phyloP scores from a whole-genome alignment of 495 filamentous ascomycete genomes.

The Penicillium parvum region DNA sequence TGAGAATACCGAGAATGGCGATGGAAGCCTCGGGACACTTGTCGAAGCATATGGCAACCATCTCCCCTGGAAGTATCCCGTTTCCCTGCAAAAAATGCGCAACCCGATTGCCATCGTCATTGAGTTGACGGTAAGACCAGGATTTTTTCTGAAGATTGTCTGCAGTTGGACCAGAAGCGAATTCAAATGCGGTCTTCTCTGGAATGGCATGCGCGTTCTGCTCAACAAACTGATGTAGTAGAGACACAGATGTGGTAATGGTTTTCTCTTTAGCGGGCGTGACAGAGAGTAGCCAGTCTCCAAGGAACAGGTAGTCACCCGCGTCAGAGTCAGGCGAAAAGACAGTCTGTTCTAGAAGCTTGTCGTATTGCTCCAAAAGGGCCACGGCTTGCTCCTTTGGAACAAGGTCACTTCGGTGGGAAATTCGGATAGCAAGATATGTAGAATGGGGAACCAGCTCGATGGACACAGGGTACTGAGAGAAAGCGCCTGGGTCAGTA shows the following conservation, averaged over 20 bases:
- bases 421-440: slow-evolving; percentile 54
- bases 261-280: slow-evolving; percentile 46
- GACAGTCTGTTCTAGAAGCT: slow-evolving; percentile 24
- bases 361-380: slow-evolving; percentile 31
- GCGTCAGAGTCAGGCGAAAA: slow-evolving; percentile 21
- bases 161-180: slow-evolving; percentile 27
- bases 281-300: slow-evolving; percentile 26
- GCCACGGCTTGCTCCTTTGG: slow-evolving; percentile 55
- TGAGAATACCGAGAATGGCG: slow-evolving; percentile 42
- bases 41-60: slow-evolving; percentile 42
- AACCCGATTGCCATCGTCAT: slow-evolving; percentile 35
- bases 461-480: slow-evolving; percentile 63
- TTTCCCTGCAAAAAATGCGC: slow-evolving; percentile 33
- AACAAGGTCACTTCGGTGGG: slow-evolving; percentile 55
- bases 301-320: slow-evolving; percentile 16
- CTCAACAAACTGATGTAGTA: slow-evolving; percentile 46
- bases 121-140: slow-evolving; percentile 36
- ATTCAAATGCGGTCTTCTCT: slow-evolving; percentile 39
- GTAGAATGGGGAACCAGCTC: slow-evolving; percentile 56
- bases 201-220: slow-evolving; percentile 31
- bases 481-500: background rate
- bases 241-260: slow-evolving; percentile 18
- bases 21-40: slow-evolving; percentile 41
- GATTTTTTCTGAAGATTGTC: slow-evolving; percentile 27
- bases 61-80: slow-evolving; percentile 27